Conservation (phyloP, 164 flowering plant genomes). For the Chimonanthus salicifolius region DNA sequence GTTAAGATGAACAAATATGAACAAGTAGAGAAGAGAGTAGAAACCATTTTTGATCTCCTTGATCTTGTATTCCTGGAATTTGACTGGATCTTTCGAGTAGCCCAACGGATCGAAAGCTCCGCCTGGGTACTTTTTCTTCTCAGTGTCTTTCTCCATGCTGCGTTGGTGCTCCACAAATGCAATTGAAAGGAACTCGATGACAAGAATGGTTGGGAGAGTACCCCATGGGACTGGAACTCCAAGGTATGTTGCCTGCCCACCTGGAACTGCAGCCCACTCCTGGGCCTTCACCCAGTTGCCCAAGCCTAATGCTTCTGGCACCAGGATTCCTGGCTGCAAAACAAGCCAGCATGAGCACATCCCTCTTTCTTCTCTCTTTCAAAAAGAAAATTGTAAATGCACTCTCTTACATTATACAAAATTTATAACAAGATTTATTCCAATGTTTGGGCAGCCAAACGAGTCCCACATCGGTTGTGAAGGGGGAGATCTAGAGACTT, state of each 20-base stretch:
- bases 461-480: too few relatives aligned
- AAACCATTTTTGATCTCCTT: constrained; percentile 93
- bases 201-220: constrained; percentile 82
- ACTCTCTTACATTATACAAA: neutral
- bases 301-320: constrained; percentile 92
- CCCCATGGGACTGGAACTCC: constrained; percentile 99
- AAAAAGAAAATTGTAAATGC: neutral
- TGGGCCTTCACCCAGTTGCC: constrained; percentile 99
- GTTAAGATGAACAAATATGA: neutral
- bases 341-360: neutral
- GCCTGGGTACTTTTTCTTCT: constrained; percentile 98
- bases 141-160: constrained; percentile 92
- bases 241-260: constrained; percentile 94
- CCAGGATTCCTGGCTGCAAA: constrained; percentile 87
- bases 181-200: constrained; percentile 75
- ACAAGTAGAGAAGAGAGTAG: neutral
- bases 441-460: neutral
- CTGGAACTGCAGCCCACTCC: constrained; percentile 96
- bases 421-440: neutral
- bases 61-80: constrained; percentile 78
- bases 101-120: constrained; percentile 97
- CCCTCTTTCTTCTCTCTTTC: neutral
- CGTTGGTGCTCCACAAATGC: constrained; percentile 96
- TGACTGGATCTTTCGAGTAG: constrained; percentile 92
- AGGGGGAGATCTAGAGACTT: too few relatives aligned